Evolutionary conservation across 257 asterid species (phyloP).

Genomic region (Ballota nigra): DNA sequence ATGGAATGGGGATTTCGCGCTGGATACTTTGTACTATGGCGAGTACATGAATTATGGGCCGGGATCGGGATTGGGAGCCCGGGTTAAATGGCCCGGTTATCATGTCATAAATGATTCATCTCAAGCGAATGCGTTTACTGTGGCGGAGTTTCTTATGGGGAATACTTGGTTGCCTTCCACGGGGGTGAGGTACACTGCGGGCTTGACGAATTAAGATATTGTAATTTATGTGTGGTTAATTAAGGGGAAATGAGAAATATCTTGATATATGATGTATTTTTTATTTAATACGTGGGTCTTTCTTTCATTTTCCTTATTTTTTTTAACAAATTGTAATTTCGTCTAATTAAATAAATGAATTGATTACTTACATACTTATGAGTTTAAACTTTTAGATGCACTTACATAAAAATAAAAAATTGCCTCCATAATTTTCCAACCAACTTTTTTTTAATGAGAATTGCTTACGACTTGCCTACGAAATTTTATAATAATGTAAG

Average conservation of each 20-base stretch:
- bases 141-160: slow-evolving; percentile 41
- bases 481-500: no score
- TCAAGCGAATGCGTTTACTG: slow-evolving; percentile 35
- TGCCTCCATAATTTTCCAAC: no score
- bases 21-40: slow-evolving; percentile 38
- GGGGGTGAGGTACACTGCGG: slow-evolving; percentile 39
- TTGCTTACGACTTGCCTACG: no score
- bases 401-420: no score
- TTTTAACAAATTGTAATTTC: no score
- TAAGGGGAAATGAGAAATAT: not conserved
- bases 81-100: slow-evolving; percentile 57
- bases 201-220: slow-evolving; percentile 18
- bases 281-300: not conserved
- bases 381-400: no score
- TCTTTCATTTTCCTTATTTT: no score
- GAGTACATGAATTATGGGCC: slow-evolving; percentile 57
- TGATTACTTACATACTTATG: no score
- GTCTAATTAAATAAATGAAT: no score
- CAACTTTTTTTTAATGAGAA: no score
- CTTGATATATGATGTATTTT: not conserved
- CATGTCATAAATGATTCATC: slow-evolving; percentile 31
- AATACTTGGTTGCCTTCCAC: slow-evolving; percentile 46
- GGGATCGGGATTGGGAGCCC: slow-evolving; percentile 40
- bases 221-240: not conserved
- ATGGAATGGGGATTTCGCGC: slow-evolving; percentile 39